Conservation (phyloP, 2,329 filamentous ascomycete genomes). For the Sporothrix dimorphospora region DNA sequence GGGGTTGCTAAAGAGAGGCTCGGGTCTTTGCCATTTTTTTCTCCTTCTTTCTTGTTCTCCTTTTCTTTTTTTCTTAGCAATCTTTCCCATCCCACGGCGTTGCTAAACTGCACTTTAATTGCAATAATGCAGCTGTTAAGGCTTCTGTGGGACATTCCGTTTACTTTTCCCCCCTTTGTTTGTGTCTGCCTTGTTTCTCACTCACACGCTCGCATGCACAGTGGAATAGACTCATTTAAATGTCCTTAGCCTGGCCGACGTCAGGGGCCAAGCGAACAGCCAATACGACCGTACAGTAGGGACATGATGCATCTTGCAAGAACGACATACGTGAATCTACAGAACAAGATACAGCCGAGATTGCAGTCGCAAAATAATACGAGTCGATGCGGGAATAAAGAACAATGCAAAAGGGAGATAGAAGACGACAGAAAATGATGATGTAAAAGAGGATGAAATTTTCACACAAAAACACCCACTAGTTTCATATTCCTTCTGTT, state of each 20-base stretch:
- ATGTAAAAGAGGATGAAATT: background rate
- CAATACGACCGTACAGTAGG: background rate
- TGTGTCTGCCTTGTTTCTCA: slow-evolving; percentile 15
- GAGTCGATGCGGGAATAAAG: slow-evolving; percentile 5
- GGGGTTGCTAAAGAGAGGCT: background rate
- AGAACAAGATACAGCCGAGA: slow-evolving; percentile 7
- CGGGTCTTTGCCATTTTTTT: background rate
- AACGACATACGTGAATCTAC: background rate
- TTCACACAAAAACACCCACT: background rate
- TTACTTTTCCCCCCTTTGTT: background rate
- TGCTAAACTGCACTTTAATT: slow-evolving; percentile 9
- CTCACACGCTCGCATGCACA: slow-evolving; percentile 8
- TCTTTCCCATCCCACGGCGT: slow-evolving; percentile 2
- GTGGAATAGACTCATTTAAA: slow-evolving; percentile 12
- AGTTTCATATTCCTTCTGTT: background rate
- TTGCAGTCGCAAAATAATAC: background rate
- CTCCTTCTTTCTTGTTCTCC: background rate
- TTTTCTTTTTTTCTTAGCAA: background rate
- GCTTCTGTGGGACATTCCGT: background rate
- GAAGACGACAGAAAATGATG: background rate
- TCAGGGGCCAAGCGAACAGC: background rate
- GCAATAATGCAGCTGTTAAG: slow-evolving; percentile 15
- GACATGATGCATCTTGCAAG: slow-evolving; percentile 3
- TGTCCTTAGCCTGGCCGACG: background rate
- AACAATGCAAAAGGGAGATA: background rate